A percentile compares a stretch with the other conserved stretches of the same genome.
These are phyloP conservation scores for Eucalyptus cloeziana DNA, from an alignment of 345 rosid genomes.

Conservation along the genomic window DNA sequence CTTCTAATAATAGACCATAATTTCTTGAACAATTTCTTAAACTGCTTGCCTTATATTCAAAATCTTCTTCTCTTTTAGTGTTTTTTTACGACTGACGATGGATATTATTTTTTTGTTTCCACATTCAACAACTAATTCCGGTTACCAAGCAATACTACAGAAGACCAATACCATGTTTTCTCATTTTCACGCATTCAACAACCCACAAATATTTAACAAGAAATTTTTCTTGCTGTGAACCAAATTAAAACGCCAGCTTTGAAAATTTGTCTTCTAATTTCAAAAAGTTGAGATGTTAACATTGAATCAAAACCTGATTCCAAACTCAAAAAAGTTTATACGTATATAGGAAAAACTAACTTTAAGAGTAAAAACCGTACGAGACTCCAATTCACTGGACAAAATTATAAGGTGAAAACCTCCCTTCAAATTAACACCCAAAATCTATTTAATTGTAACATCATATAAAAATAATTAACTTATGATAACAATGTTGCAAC, in stretches of 20 bases:
- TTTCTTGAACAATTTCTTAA: too few species aligned
- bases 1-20: neutral
- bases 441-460: too few species aligned
- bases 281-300: neutral
- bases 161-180: neutral
- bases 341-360: too few species aligned
- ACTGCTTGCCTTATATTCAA: neutral
- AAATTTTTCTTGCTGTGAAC: neutral
- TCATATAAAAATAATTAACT: too few species aligned
- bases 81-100: neutral
- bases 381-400: fast-evolving
- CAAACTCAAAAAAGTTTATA: too few species aligned
- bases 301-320: neutral
- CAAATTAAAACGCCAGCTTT: neutral
- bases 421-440: too few species aligned
- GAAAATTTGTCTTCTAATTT: neutral
- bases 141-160: neutral
- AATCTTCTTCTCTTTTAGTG: neutral
- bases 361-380: neutral
- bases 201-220: neutral
- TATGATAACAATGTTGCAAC: neutral
- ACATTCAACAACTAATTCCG: neutral
- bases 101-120: neutral
- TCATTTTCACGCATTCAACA: neutral
- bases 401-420: neutral